Evolutionary conservation across 202 grass and related monocot genomes (phyloP), one percentile per base, ranked within the genome.

Genomic region (Schoenoplectus tabernaemontani): DNA sequence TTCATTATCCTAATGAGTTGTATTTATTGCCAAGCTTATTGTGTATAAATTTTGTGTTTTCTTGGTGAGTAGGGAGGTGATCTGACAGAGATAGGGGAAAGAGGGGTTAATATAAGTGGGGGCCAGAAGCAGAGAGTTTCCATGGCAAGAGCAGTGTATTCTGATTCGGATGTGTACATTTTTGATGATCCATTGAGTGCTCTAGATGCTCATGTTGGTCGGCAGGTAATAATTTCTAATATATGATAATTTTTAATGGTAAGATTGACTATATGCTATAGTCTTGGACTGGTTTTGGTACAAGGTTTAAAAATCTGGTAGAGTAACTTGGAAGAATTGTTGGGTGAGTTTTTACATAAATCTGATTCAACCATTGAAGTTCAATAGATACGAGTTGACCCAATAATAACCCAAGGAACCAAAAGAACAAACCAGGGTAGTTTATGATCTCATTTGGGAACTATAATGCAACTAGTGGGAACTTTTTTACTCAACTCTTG

Each of bases 41-140:
- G 50, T 76, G 54, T 20, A 63, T 87, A 17, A 47, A 62, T n/a
- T 89, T 64, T 73, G 78, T 79, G 54, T 36, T 75, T 15, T 75
- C 23, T 16, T 73, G 68, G 22, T 60, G 84, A 23, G 59, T 76
- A 99, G 96, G 96, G 96, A 16, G 89, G 92, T 33, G 92, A 99
- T 89, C 86, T 99, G 43, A 99, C 96, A 74, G 96, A 99, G 76
- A 99, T 99, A 86, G 96, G 96, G 39, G 96, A 99, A 92, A 96
- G 96, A 87, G 96, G 96, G 87, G 96, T 99, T 71, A 99, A 95
- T 85, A 99, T 99, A 65, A 99, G 96, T 60, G 96, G 96, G 10
- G 92, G 96, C 2, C 96, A 99, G 82, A 99, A 99, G 72, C 96
- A 99, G 87, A 93, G 96, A 95, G 90, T 99, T 91, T 99, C 96